phyloP scores from a whole-genome alignment of 345 rosid species.

The Heritiera fomes region DNA sequence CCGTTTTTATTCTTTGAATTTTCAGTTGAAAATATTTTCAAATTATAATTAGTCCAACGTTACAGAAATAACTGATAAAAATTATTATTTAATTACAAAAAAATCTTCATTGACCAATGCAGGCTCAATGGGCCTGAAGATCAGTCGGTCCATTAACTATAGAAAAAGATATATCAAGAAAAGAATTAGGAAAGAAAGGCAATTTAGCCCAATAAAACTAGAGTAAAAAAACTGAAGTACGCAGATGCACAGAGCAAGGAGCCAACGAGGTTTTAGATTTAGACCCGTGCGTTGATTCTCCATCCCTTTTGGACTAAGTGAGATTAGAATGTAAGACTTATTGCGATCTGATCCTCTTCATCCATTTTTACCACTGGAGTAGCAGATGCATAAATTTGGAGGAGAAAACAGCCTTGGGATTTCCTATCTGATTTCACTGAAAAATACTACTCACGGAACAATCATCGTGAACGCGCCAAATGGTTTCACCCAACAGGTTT shows the following conservation, averaged over 20 bases:
- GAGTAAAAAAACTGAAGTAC: background rate
- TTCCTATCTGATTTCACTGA: constrained; percentile 35
- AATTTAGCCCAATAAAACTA: background rate
- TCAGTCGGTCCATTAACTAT: too few relatives aligned
- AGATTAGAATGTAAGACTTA: constrained; percentile 17
- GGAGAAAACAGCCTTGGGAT: background rate
- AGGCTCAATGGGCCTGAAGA: too few relatives aligned
- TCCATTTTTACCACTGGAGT: background rate
- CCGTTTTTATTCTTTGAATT: too few relatives aligned
- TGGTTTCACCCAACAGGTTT: constrained; percentile 78
- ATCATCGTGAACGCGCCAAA: constrained; percentile 90
- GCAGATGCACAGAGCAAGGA: background rate
- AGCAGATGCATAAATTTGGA: background rate
- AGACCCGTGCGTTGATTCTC: background rate
- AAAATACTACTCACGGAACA: constrained; percentile 75
- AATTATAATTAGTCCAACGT: too few relatives aligned
- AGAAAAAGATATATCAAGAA: background rate
- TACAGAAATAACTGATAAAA: too few relatives aligned
- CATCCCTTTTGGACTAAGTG: background rate
- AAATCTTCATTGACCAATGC: too few relatives aligned
- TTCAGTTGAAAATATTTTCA: too few relatives aligned
- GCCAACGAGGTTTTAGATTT: background rate
- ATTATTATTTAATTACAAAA: too few relatives aligned
- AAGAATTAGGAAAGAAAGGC: background rate
- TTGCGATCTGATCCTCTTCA: background rate